phyloP scores from a whole-genome alignment of 768 basidiomycete species.

The Leccinum arenicola region DNA sequence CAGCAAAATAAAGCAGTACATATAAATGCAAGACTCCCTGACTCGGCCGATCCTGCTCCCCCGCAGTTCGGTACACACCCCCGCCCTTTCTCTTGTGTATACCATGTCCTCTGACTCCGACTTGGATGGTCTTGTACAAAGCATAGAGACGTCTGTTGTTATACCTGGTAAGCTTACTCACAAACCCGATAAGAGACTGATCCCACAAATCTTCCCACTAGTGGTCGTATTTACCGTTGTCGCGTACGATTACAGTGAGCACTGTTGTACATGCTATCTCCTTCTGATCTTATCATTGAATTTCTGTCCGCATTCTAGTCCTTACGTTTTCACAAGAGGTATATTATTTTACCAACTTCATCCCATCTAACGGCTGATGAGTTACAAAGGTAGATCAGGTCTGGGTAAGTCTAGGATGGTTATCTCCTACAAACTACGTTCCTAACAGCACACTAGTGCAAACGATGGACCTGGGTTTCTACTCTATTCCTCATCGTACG shows the following conservation, averaged over 20 bases:
- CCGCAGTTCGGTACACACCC: not conserved
- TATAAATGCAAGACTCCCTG: too few relatives aligned
- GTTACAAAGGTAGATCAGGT: constrained; percentile 4
- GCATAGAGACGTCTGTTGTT: not conserved
- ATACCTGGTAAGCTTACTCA: not conserved
- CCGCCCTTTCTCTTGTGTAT: not conserved
- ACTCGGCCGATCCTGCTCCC: too few relatives aligned
- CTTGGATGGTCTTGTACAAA: not conserved
- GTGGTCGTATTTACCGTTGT: constrained; percentile 4
- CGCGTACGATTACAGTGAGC: constrained; percentile 18
- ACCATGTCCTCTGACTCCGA: not conserved
- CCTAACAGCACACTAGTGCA: not conserved
- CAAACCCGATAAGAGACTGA: not conserved
- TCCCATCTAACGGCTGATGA: not conserved
- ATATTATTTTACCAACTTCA: not conserved
- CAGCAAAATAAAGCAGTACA: not conserved
- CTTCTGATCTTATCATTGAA: not conserved
- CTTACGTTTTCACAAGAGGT: constrained; percentile 16
- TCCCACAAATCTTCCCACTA: not conserved
- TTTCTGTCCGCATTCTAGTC: not conserved
- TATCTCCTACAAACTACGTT: too few relatives aligned
- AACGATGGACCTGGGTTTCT: not conserved
- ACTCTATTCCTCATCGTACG: not conserved
- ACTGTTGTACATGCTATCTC: not conserved
- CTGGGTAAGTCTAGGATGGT: not conserved